phyloP scores from a whole-genome alignment of 371 early-diverging fungal species.

The Parasitella parasitica region DNA sequence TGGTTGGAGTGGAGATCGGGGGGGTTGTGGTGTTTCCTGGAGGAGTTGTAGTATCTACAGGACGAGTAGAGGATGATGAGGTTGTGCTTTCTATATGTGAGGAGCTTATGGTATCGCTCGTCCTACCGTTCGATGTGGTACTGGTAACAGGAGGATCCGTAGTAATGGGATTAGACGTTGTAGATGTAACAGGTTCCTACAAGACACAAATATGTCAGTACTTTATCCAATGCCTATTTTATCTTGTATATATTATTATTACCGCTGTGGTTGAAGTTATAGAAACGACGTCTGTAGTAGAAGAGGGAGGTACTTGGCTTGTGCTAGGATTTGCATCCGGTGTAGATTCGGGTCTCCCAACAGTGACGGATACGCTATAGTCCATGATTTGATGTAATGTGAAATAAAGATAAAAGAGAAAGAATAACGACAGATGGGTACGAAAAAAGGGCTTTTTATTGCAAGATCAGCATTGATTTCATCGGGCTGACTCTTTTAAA shows the following conservation, averaged over 20 bases:
- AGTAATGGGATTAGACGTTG: not conserved
- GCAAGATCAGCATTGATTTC: not conserved
- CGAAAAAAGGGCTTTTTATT: not conserved
- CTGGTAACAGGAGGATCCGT: not conserved
- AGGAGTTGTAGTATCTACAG: not conserved
- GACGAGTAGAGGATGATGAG: not conserved
- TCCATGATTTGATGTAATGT: not conserved
- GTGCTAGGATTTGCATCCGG: not conserved
- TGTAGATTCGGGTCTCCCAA: not conserved
- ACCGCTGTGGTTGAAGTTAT: not conserved
- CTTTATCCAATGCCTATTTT: not conserved
- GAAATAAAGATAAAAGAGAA: not conserved
- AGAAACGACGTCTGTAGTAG: not conserved
- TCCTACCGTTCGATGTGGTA: conserved; percentile 9
- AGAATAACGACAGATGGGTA: not conserved
- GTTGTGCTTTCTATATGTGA: not conserved
- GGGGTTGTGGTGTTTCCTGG: not conserved
- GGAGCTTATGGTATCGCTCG: not conserved
- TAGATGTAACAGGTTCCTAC: not conserved
- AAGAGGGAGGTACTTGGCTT: not conserved
- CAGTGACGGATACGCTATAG: not conserved
- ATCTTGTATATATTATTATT: not conserved
- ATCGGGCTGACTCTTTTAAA: conserved; percentile 2
- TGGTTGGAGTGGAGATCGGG: no score
- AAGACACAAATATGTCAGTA: not conserved